Conservation (phyloP, 352 stramenopile genomes). For the Globisporangium cederbergense region DNA sequence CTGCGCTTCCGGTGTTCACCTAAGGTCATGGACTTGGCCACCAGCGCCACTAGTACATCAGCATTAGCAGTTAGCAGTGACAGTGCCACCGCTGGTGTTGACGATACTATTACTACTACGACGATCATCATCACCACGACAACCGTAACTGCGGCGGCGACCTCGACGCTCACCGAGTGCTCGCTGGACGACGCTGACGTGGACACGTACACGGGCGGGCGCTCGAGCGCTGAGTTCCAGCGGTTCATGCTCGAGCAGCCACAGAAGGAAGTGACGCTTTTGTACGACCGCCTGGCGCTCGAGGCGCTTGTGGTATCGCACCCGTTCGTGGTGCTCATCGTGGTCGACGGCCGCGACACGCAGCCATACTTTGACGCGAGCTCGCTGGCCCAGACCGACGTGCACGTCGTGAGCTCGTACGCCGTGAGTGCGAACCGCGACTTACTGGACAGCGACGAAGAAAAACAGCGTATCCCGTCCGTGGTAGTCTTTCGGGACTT, state of each 20-base stretch:
- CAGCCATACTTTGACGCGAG: constrained; percentile 31
- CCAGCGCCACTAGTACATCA: neutral
- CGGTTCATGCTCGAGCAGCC: constrained; percentile 31
- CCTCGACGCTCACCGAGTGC: constrained; percentile 8
- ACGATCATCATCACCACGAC: neutral
- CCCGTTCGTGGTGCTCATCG: constrained; percentile 32
- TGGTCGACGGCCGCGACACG: constrained; percentile 30
- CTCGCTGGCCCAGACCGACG: constrained; percentile 30
- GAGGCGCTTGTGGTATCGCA: constrained; percentile 15
- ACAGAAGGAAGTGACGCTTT: constrained; percentile 16
- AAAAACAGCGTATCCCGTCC: constrained; percentile 16
- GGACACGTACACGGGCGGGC: constrained; percentile 28
- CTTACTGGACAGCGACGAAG: constrained; percentile 19
- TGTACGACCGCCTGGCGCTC: constrained; percentile 17
- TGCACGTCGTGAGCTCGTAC: constrained; percentile 20
- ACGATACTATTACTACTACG: neutral
- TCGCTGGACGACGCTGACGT: constrained; percentile 14
- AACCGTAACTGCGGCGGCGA: neutral
- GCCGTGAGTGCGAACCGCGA: constrained; percentile 19
- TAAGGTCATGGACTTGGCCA: neutral
- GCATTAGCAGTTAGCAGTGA: neutral
- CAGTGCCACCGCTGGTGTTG: neutral
- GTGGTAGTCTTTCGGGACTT: constrained; percentile 34
- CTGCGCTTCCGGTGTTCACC: constrained; percentile 28
- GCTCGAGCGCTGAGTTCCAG: constrained; percentile 37